A percentile compares a stretch with the other conserved stretches of the same genome.
phyloP scores from a whole-genome alignment of 306 rosid species.

The Phaseolus lunatus region DNA sequence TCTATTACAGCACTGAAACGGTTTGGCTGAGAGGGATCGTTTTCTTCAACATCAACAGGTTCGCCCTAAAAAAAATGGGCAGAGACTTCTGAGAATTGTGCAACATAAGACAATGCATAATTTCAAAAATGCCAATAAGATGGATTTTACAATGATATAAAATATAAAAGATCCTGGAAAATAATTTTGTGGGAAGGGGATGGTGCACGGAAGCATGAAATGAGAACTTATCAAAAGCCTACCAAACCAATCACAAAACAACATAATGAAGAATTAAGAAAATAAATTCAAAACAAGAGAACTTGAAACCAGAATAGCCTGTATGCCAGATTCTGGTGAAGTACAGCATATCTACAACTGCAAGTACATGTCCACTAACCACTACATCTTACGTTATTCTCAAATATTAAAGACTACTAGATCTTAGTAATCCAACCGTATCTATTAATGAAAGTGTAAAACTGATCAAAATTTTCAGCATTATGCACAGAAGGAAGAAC shows the following conservation, averaged over 20 bases:
- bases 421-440: neutral
- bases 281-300: neutral
- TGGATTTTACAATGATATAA: conserved; percentile 5
- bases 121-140: conserved; percentile 27
- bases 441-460: neutral
- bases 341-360: neutral
- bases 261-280: neutral
- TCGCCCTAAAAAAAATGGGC: conserved; percentile 59
- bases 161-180: neutral
- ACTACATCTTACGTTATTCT: neutral
- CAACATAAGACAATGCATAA: conserved; percentile 31
- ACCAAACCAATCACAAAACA: neutral
- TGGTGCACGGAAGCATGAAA: neutral
- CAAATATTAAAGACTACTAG: neutral
- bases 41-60: conserved; percentile 67
- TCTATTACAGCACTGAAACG: conserved; percentile 97
- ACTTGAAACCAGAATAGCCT: neutral
- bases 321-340: neutral
- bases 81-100: conserved; percentile 34
- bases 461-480: conserved; percentile 17
- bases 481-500: conserved; percentile 26
- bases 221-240: conserved; percentile 14
- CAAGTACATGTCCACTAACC: neutral
- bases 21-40: conserved; percentile 74
- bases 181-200: neutral